These are phyloP conservation scores for Cinnamomum micranthum DNA, from an alignment of 164 flowering plant species.

Conservation along the genomic window DNA sequence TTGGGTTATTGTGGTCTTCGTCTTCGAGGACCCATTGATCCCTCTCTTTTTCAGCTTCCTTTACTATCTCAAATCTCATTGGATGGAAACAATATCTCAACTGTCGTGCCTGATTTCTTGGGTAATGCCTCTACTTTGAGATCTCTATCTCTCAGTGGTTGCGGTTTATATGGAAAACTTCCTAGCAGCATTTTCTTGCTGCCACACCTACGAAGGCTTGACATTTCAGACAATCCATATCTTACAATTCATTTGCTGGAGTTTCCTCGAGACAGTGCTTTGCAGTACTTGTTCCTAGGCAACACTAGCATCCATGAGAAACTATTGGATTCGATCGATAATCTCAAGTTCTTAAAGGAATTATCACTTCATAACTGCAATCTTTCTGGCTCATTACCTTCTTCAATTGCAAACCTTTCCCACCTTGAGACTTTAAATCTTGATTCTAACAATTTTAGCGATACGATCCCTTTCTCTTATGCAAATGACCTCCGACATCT, in stretches of 20 bases:
- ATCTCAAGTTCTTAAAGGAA: conserved; percentile 21
- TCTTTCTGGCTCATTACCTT: conserved; percentile 37
- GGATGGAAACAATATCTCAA: conserved; percentile 21
- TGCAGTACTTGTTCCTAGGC: neutral
- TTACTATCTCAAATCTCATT: conserved; percentile 24
- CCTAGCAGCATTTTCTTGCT: conserved; percentile 24
- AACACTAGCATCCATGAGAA: neutral
- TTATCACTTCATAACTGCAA: conserved; percentile 22
- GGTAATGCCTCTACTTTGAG: conserved; percentile 25
- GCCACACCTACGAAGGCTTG: conserved; percentile 19
- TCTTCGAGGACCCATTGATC: too few species aligned
- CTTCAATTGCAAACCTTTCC: conserved; percentile 19
- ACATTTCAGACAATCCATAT: conserved; percentile 15
- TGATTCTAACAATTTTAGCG: neutral
- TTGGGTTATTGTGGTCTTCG: too few species aligned
- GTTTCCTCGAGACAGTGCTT: conserved; percentile 17
- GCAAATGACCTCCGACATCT: neutral
- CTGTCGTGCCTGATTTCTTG: conserved; percentile 27
- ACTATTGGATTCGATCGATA: conserved; percentile 8
- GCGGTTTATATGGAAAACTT: conserved; percentile 25
- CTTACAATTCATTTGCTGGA: conserved; percentile 26
- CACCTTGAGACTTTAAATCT: neutral
- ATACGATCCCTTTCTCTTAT: neutral
- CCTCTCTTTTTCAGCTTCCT: conserved; percentile 13
- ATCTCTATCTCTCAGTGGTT: conserved; percentile 16